phyloP scores from a whole-genome alignment of 2,329 filamentous ascomycete genomes.

The Epichloe scottii region DNA sequence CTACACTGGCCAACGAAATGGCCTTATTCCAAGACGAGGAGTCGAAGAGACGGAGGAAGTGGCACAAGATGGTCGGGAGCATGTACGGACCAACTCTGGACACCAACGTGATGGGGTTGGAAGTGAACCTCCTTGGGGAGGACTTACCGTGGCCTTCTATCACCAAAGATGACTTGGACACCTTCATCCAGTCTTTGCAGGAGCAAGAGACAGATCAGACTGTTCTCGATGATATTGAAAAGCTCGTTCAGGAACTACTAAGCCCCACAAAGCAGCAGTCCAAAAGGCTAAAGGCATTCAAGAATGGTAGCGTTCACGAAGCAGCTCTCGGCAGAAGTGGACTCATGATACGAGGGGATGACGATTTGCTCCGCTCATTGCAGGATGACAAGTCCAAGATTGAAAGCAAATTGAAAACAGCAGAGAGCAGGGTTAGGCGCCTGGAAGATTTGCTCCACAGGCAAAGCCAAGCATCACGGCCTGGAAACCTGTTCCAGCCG shows the following conservation, averaged over 20 bases:
- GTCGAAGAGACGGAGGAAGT: conserved; percentile 73
- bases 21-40: conserved; percentile 88
- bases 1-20: conserved; percentile 83
- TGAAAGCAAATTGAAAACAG: conserved; percentile 65
- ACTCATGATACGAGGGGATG: conserved; percentile 72
- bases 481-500: conserved; percentile 42
- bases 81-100: conserved; percentile 58
- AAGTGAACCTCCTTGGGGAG: conserved; percentile 74
- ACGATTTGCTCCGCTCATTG: conserved; percentile 65
- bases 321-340: conserved; percentile 78
- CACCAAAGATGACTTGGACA: conserved; percentile 61
- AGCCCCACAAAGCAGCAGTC: conserved; percentile 76
- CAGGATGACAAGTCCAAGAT: conserved; percentile 70
- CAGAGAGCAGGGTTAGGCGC: conserved; percentile 78
- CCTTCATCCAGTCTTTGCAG: conserved; percentile 56
- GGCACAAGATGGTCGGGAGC: conserved; percentile 75
- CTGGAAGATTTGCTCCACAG: conserved; percentile 87
- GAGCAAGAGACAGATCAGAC: conserved; percentile 51
- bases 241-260: conserved; percentile 67
- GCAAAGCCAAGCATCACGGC: conserved; percentile 50
- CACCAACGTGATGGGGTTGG: conserved; percentile 60
- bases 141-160: conserved; percentile 70
- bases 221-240: conserved; percentile 58
- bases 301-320: conserved; percentile 90
- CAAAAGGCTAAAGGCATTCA: conserved; percentile 84